Evolutionary conservation across 495 filamentous ascomycete species (phyloP).

Genomic region (Cairneyella variabilis): DNA sequence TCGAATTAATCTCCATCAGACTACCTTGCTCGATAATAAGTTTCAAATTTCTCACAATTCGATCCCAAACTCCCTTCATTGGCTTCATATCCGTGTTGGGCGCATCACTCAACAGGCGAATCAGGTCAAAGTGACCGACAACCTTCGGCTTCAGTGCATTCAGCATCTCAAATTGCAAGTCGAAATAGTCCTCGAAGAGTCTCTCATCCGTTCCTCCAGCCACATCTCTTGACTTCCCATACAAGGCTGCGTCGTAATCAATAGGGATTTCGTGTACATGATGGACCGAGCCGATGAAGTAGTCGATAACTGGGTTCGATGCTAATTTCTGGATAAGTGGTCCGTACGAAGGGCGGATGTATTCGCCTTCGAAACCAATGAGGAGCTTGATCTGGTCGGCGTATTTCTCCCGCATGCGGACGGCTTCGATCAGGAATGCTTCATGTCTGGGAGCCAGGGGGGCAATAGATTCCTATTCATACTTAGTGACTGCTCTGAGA

Average conservation of each 20-base stretch:
- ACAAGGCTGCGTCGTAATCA: slow-evolving; percentile 72
- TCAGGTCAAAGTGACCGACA: slow-evolving; percentile 92
- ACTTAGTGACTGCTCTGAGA: slow-evolving; percentile 26
- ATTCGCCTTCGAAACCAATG: slow-evolving; percentile 90
- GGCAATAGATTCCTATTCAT: slow-evolving; percentile 29
- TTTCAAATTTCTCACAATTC: slow-evolving; percentile 67
- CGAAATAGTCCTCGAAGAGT: slow-evolving; percentile 79
- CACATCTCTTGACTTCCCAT: slow-evolving; percentile 50
- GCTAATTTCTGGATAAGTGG: slow-evolving; percentile 55
- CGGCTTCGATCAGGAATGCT: slow-evolving; percentile 67
- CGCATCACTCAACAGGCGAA: slow-evolving; percentile 71
- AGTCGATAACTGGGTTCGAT: slow-evolving; percentile 62
- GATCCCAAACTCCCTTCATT: slow-evolving; percentile 62
- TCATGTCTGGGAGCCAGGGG: slow-evolving; percentile 54
- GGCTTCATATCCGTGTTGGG: slow-evolving; percentile 52
- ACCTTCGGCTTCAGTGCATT: slow-evolving; percentile 66
- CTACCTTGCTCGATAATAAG: slow-evolving; percentile 70
- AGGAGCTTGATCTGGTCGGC: slow-evolving; percentile 68
- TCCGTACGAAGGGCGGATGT: slow-evolving; percentile 68
- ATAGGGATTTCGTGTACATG: slow-evolving; percentile 84
- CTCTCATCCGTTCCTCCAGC: slow-evolving; percentile 64
- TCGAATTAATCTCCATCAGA: slow-evolving; percentile 83
- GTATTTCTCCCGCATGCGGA: slow-evolving; percentile 67
- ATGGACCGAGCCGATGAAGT: slow-evolving; percentile 89
- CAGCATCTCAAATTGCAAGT: slow-evolving; percentile 81